Evolutionary conservation across 2,329 filamentous ascomycete genomes (phyloP).

Genomic region (Ascochyta fabae): DNA sequence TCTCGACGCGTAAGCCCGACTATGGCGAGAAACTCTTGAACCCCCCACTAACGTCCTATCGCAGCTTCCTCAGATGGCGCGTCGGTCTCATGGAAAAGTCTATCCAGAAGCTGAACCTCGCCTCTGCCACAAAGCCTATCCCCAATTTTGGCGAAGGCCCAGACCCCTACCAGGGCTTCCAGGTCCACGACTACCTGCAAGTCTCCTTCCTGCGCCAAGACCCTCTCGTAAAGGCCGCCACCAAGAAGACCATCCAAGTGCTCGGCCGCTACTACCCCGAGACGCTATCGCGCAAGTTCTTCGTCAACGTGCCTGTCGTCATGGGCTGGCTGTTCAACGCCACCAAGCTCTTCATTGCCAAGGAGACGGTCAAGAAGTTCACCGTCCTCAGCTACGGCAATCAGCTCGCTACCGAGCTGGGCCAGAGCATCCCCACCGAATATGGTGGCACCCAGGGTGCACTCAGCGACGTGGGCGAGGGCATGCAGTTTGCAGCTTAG

Average conservation of each 20-base stretch:
- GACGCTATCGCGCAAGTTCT: slow-evolving; percentile 89
- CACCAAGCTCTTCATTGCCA: slow-evolving; percentile 55
- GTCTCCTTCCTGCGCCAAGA: slow-evolving; percentile 87
- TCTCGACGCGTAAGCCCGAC: slow-evolving; percentile 69
- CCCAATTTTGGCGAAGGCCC: slow-evolving; percentile 68
- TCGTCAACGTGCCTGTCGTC: slow-evolving; percentile 88
- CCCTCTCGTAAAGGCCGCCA: slow-evolving; percentile 75
- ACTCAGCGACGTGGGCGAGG: slow-evolving; percentile 55
- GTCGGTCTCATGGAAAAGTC: slow-evolving; percentile 89
- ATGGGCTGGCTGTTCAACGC: slow-evolving; percentile 77
- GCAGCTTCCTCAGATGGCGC: slow-evolving; percentile 87
- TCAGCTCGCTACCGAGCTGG: slow-evolving; percentile 70
- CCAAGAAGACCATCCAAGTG: slow-evolving; percentile 79
- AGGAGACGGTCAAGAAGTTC: slow-evolving; percentile 59
- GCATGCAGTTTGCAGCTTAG: slow-evolving; percentile 44
- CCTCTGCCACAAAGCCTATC: slow-evolving; percentile 71
- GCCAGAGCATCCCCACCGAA: slow-evolving; percentile 69
- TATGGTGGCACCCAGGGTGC: slow-evolving; percentile 77
- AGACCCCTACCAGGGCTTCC: slow-evolving; percentile 89
- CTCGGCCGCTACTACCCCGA: slow-evolving; percentile 88
- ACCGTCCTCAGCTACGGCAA: slow-evolving; percentile 64
- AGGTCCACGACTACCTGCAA: slow-evolving; percentile 91
- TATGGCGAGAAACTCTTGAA: neutral
- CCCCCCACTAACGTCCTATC: neutral
- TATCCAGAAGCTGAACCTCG: slow-evolving; percentile 74